Conservation (phyloP, 2,329 filamentous ascomycete species). For the Fusarium nurragi region DNA sequence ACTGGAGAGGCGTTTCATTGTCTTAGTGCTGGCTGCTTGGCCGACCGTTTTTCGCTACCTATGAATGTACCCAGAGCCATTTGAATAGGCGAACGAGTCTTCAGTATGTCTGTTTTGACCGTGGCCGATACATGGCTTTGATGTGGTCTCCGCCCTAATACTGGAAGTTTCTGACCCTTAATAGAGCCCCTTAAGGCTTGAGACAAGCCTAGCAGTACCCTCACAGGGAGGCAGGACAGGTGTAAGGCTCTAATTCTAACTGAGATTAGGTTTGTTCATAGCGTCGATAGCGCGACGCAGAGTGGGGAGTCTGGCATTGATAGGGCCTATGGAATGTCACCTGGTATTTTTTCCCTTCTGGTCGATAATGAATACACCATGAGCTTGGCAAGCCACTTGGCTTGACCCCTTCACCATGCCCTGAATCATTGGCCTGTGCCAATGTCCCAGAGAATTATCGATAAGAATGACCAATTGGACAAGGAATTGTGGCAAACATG, state of each 20-base stretch:
- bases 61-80: neutral
- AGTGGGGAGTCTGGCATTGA: neutral
- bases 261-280: neutral
- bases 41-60: neutral
- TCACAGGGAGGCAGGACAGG: neutral
- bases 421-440: neutral
- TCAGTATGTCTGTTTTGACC: neutral
- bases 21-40: neutral
- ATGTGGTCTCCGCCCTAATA: neutral
- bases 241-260: neutral
- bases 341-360: slow-evolving; percentile 11
- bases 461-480: neutral
- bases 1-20: neutral
- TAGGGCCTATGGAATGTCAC: slow-evolving; percentile 3
- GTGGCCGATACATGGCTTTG: neutral
- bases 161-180: neutral
- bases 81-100: too few species aligned
- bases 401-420: neutral
- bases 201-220: too few species aligned
- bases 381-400: slow-evolving; percentile 4
- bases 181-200: neutral
- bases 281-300: neutral
- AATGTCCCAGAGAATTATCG: neutral
- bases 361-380: neutral
- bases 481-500: neutral